Evolutionary conservation across 2,329 filamentous ascomycete species (phyloP).

Genomic region (Rutstroemia sp.): DNA sequence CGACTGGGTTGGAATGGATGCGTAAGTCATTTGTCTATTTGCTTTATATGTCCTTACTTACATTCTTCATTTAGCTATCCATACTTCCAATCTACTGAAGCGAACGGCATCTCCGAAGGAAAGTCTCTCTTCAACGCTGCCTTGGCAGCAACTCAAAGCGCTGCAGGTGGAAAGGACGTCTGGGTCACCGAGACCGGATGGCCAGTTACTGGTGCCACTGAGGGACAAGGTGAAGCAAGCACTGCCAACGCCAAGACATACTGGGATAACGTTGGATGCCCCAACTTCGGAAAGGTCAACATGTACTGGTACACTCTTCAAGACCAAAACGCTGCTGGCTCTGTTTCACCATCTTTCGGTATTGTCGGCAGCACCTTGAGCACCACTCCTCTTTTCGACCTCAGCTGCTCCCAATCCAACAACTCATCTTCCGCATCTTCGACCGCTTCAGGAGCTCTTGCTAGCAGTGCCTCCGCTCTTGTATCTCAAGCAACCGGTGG

Average conservation of each 20-base stretch:
- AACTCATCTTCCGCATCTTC: slow-evolving; percentile 10
- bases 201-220: slow-evolving; percentile 62
- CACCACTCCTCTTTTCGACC: slow-evolving; percentile 53
- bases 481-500: slow-evolving; percentile 9
- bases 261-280: slow-evolving; percentile 74
- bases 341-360: slow-evolving; percentile 63
- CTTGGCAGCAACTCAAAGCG: slow-evolving; percentile 50
- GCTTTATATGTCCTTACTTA: no score
- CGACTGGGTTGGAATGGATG: slow-evolving; percentile 80
- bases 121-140: slow-evolving; percentile 62
- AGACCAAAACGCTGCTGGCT: slow-evolving; percentile 49
- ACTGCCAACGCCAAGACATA: slow-evolving; percentile 65
- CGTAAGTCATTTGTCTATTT: slow-evolving; percentile 24
- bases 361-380: slow-evolving; percentile 49
- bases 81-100: slow-evolving; percentile 67
- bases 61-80: slow-evolving; percentile 43
- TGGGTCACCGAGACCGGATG: slow-evolving; percentile 90
- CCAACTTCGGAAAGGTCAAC: slow-evolving; percentile 55
- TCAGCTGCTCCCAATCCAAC: slow-evolving; percentile 44
- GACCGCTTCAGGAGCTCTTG: slow-evolving; percentile 4
- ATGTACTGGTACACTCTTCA: slow-evolving; percentile 75
- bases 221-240: slow-evolving; percentile 56
- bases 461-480: slow-evolving; percentile 11
- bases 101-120: slow-evolving; percentile 58
- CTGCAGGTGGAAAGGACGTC: slow-evolving; percentile 59